Percentiles rank a stretch among this genome's conserved stretches.
Evolutionary conservation across 2,329 filamentous ascomycete species (phyloP).

Genomic region (Aaosphaeria arxii): DNA sequence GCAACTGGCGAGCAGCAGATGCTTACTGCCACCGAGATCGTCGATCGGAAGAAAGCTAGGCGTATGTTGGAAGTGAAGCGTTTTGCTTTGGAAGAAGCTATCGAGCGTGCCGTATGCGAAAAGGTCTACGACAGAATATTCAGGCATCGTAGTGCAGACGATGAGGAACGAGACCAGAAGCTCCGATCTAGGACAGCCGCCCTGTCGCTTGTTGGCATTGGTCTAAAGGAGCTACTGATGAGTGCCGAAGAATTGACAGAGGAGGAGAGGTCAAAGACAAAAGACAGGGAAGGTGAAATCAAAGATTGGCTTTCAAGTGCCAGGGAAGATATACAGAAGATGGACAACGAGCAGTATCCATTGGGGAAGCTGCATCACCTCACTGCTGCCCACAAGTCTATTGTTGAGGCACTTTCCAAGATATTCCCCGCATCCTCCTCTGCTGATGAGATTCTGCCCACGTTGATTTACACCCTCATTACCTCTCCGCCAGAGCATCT

Average conservation of each 20-base stretch:
- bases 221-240: slow-evolving; percentile 72
- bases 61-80: slow-evolving; percentile 76
- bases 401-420: slow-evolving; percentile 78
- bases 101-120: slow-evolving; percentile 83
- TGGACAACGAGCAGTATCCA: slow-evolving; percentile 85
- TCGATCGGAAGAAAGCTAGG: slow-evolving; percentile 73
- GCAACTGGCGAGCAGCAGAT: slow-evolving; percentile 68
- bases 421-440: slow-evolving; percentile 74
- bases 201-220: slow-evolving; percentile 85
- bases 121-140: slow-evolving; percentile 83
- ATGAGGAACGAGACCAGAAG: slow-evolving; percentile 93
- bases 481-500: slow-evolving; percentile 83
- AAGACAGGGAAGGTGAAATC: slow-evolving; percentile 61
- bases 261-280: slow-evolving; percentile 54
- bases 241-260: slow-evolving; percentile 54
- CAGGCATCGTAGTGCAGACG: slow-evolving; percentile 85
- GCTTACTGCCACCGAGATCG: slow-evolving; percentile 83
- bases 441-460: slow-evolving; percentile 94
- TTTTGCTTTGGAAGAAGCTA: slow-evolving; percentile 78
- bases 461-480: slow-evolving; percentile 93
- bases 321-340: slow-evolving; percentile 64
- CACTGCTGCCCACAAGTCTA: slow-evolving; percentile 85
- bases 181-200: slow-evolving; percentile 91
- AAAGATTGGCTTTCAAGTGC: slow-evolving; percentile 70
- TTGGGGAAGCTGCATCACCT: slow-evolving; percentile 87